A percentile compares a stretch with the other conserved stretches of the same genome.
Evolutionary conservation across 257 asterid species (phyloP).

Genomic region (Paulownia fortunei): DNA sequence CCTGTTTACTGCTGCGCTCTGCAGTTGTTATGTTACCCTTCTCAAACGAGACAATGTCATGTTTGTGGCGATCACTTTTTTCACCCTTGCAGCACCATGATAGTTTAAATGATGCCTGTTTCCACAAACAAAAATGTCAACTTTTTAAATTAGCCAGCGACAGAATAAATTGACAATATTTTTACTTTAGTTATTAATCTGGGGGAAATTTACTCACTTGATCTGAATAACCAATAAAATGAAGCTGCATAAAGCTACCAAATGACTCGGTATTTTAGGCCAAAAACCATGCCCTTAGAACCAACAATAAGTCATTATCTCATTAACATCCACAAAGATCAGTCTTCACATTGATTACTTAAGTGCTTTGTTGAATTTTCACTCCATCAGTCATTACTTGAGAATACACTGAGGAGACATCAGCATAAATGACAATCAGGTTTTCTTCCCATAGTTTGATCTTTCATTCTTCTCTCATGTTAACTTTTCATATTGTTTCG

Average conservation of each 20-base stretch:
- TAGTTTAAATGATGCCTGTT: slow-evolving; percentile 89
- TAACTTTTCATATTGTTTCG: background rate
- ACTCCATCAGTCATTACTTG: background rate
- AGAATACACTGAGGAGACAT: background rate
- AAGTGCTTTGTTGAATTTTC: background rate
- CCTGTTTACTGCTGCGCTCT: slow-evolving; percentile 97
- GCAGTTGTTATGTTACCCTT: slow-evolving; percentile 94
- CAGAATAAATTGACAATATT: background rate
- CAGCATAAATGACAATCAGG: background rate
- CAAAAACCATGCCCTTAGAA: background rate
- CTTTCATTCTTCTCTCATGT: background rate
- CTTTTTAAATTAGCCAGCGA: background rate
- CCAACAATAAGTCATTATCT: background rate
- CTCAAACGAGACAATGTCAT: slow-evolving; percentile 92
- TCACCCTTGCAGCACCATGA: slow-evolving; percentile 98
- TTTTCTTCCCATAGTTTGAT: background rate
- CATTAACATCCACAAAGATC: background rate
- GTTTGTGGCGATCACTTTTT: slow-evolving; percentile 87
- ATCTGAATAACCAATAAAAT: background rate
- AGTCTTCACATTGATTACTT: background rate
- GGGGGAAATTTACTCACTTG: background rate
- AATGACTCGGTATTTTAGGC: background rate
- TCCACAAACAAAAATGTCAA: slow-evolving; percentile 29
- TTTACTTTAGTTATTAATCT: background rate
- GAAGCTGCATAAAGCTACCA: background rate